A percentile compares a stretch with the other conserved stretches of the same genome.
Conservation (phyloP, 257 asterid genomes). For the Eucommia ulmoides region DNA sequence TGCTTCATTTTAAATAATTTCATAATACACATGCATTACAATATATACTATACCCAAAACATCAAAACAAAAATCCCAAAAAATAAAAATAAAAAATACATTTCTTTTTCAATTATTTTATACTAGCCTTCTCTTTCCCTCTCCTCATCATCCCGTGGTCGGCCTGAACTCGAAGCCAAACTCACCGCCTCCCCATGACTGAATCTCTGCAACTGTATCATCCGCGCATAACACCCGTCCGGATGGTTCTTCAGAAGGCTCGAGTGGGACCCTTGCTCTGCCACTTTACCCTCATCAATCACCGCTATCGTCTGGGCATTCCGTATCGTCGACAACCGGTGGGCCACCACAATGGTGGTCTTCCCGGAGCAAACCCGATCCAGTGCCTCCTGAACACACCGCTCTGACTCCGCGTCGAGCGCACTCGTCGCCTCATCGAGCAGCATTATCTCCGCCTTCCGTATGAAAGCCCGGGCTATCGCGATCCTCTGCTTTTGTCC, state of each 20-base stretch:
- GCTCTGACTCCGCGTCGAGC: conserved; percentile 67
- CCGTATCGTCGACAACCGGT: conserved; percentile 58
- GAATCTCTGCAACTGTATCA: conserved; percentile 72
- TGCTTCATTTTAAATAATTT: too few relatives aligned
- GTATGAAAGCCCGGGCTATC: conserved; percentile 58
- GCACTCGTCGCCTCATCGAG: conserved; percentile 89
- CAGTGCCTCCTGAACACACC: conserved; percentile 56
- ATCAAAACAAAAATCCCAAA: conserved; percentile 18
- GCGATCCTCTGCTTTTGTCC: conserved; percentile 89
- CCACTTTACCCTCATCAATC: conserved; percentile 80
- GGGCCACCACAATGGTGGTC: conserved; percentile 71
- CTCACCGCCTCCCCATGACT: conserved; percentile 50
- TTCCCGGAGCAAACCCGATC: conserved; percentile 67
- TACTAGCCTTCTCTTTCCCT: conserved; percentile 4
- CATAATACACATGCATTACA: conserved; percentile 18
- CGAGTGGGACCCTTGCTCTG: conserved; percentile 77
- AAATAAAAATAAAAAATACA: conserved; percentile 19
- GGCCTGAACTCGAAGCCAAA: conserved; percentile 49
- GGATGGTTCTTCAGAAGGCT: conserved; percentile 57
- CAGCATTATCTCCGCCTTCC: conserved; percentile 58
- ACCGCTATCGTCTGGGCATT: conserved; percentile 70
- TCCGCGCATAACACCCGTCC: conserved; percentile 66
- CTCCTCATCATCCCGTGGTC: conserved; percentile 15
- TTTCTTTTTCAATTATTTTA: too few relatives aligned
- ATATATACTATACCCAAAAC: conserved; percentile 37